These are phyloP conservation scores for Kingdonia uniflora DNA, from an alignment of 164 flowering plant species.

Conservation along the genomic window DNA sequence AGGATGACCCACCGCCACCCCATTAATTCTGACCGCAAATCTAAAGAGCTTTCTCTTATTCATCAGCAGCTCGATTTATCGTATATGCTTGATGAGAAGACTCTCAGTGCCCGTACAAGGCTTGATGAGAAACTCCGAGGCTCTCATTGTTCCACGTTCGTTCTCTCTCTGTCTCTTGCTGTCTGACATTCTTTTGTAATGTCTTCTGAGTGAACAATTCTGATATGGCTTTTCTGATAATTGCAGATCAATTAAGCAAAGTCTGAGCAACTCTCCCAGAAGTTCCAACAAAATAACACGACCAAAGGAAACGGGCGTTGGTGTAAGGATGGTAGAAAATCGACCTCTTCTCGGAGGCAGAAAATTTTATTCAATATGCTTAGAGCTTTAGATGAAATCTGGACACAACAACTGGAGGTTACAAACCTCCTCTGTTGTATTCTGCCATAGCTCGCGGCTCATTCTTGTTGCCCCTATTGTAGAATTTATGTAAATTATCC, in stretches of 20 bases:
- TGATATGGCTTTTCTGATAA: neutral
- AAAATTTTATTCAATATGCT: slow-evolving; percentile 22
- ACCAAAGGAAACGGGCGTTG: neutral
- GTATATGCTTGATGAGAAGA: slow-evolving; percentile 21
- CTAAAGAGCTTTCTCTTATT: slow-evolving; percentile 5
- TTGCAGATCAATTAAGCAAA: slow-evolving; percentile 8
- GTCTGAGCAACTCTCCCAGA: slow-evolving; percentile 1
- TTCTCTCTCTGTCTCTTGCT: neutral
- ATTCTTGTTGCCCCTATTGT: slow-evolving; percentile 28
- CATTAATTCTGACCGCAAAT: neutral
- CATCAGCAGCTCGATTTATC: slow-evolving; percentile 2
- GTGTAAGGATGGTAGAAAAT: neutral
- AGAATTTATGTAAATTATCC: slow-evolving; percentile 9
- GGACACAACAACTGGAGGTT: slow-evolving; percentile 9
- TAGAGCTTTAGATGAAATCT: slow-evolving; percentile 23
- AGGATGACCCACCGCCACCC: slow-evolving; percentile 12
- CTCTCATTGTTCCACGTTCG: slow-evolving; percentile 10
- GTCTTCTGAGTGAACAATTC: neutral
- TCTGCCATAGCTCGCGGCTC: slow-evolving; percentile 25
- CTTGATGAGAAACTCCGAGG: slow-evolving; percentile 29
- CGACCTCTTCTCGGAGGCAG: slow-evolving; percentile 2
- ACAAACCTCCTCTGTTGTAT: slow-evolving; percentile 20
- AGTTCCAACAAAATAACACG: neutral
- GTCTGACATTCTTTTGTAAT: neutral
- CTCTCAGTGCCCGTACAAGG: slow-evolving; percentile 28